Conservation (phyloP, 2,329 filamentous ascomycete species). For the Phoma sp. region DNA sequence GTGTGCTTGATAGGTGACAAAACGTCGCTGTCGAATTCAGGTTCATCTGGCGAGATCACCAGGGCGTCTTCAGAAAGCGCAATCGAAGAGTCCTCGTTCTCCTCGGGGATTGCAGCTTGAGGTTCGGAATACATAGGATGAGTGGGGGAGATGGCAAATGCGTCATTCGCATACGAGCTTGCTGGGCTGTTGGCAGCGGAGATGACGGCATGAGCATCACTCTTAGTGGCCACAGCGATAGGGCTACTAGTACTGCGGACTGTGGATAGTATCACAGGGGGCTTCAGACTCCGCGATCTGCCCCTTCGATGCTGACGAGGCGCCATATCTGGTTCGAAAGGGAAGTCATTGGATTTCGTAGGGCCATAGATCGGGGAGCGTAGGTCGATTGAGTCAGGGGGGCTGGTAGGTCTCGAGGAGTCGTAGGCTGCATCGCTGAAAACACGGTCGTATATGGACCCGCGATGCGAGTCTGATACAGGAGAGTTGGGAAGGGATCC, state of each 20-base stretch:
- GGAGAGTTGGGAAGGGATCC: conserved; percentile 85
- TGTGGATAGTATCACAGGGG: conserved; percentile 34
- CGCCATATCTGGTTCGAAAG: conserved; percentile 22
- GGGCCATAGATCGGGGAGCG: conserved; percentile 66
- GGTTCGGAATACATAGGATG: conserved; percentile 28
- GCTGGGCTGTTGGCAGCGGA: conserved; percentile 42
- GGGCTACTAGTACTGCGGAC: conserved; percentile 44
- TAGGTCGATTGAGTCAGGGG: conserved; percentile 68
- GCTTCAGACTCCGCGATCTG: conserved; percentile 38
- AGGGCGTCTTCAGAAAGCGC: conserved; percentile 20
- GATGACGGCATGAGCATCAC: conserved; percentile 41
- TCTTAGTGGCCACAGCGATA: conserved; percentile 41
- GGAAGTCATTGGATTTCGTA: conserved; percentile 29
- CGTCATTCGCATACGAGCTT: conserved; percentile 39
- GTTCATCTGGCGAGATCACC: conserved; percentile 30
- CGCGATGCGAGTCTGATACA: conserved; percentile 70
- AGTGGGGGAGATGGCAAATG: conserved; percentile 35
- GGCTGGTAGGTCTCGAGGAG: conserved; percentile 78
- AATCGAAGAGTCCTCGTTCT: conserved; percentile 37
- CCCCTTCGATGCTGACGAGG: conserved; percentile 27
- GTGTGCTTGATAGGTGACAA: conserved; percentile 41
- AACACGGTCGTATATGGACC: conserved; percentile 77
- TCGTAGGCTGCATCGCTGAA: conserved; percentile 65
- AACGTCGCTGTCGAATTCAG: conserved; percentile 42
- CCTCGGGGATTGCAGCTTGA: conserved; percentile 45